Evolutionary conservation across 192 early-diverging fungal species (phyloP), one percentile per base, ranked within the genome.

Genomic region (Radiomyces spectabilis): DNA sequence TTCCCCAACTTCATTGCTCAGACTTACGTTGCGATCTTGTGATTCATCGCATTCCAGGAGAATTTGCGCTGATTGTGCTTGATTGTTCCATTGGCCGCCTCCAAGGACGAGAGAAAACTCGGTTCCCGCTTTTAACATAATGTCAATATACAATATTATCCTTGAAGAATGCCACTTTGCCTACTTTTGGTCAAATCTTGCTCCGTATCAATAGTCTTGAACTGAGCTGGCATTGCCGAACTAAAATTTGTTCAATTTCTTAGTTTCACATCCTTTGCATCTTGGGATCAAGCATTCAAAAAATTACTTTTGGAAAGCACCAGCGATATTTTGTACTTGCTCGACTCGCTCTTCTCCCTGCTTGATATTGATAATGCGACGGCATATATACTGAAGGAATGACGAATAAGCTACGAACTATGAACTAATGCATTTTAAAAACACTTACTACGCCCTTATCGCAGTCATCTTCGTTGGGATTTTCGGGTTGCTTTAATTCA

Each of bases 331-430:
- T 27, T 57, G 32, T 10, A 57, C 55, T 27, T 46, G 43, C 19
- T 29, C 32, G 21, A 57, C 32, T n/a, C 42, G 18, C 24, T 57
- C 55, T 13, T 45, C 47, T 27, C 34, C 45, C 5, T 46, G 43
- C 19, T 39, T 41, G 8, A 38, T 21, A 47, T 57, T 25, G 44
- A 44, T 38, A 16, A 46, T 25, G 32, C 43, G 42, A 33, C 42
- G 42, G 24, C 55, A 57, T 12, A 57, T 44, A 39, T 57, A 57
- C 55, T 57, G 7, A 16, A 21, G 5, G 37, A 15, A 48, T 21
- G 5, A 42, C 5, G 19, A 42, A 19, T 5, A 27, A 37, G 24
- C n/a, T n/a, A 43, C 10, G 15, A 55, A 29, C 10, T 38, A 32
- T 12, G 16, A 5, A 25, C 24, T 10, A 12, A 25, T 40, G 5